Evolutionary conservation across 192 early-diverging fungal species (phyloP).

Genomic region (Cladochytrium replicatum): DNA sequence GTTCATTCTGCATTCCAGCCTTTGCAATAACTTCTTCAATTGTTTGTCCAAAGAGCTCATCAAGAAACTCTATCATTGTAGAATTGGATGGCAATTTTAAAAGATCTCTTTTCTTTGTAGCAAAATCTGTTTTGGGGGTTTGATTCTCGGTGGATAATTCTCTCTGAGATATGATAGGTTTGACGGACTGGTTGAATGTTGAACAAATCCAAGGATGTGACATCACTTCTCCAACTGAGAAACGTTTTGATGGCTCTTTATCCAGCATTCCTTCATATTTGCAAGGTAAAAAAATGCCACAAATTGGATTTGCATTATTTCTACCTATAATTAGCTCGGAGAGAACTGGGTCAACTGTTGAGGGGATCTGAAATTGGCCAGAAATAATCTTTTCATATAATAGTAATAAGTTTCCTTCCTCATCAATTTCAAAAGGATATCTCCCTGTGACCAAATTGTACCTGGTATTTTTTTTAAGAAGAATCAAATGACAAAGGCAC

Average conservation of each 20-base stretch:
- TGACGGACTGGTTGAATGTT: not conserved
- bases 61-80: too few relatives aligned
- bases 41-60: too few relatives aligned
- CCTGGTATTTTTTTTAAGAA: conserved; percentile 6
- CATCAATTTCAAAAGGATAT: conserved; percentile 46
- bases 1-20: too few relatives aligned
- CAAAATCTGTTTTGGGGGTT: too few relatives aligned
- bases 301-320: not conserved
- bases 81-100: too few relatives aligned
- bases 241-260: conserved; percentile 24
- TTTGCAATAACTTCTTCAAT: too few relatives aligned
- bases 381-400: conserved; percentile 40
- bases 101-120: too few relatives aligned
- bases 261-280: conserved; percentile 29
- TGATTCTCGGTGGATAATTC: too few relatives aligned
- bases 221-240: conserved; percentile 26
- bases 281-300: not conserved
- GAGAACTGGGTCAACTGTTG: conserved; percentile 22
- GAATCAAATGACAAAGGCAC: not conserved
- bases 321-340: conserved; percentile 29
- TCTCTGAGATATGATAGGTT: too few relatives aligned
- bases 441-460: conserved; percentile 48
- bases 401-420: conserved; percentile 40
- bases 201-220: conserved; percentile 27
- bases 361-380: conserved; percentile 33